Base-by-base conservation (phyloP, 2,329 filamentous ascomycete species). In the Calonectria ilicicola region DNA sequence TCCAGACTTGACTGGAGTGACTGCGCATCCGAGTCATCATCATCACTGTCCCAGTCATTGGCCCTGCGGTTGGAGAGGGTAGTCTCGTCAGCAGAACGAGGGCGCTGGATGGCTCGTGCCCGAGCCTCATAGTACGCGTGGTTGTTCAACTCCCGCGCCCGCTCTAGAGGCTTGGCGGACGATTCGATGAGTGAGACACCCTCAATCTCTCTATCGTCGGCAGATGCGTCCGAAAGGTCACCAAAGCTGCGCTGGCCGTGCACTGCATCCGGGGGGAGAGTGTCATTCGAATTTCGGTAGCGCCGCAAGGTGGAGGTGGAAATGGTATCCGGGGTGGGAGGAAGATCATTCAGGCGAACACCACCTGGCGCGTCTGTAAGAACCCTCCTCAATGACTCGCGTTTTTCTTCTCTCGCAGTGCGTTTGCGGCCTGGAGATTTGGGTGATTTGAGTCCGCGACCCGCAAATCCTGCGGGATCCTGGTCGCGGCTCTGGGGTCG, bases 241-340 rank as follows among this genome's bases (percentile, higher is more conserved):
- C 81, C 76, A 35, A 83, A 82, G 49, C 81, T 83, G 14, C 78
- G 81, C 53, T 84, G 82, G 17, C 80, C 77, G 2, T 75, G 76
- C 4, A 75, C 51, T 1, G 73, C 78, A 2, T 79, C 81, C 9
- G 80, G 83, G 0, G 82, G 80, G 1, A 89, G 78, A 0, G 86
- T 86, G 51, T 91, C 89, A 66, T 87, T 85, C 0, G 89, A 90
- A 60, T 84, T 86, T 73, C 89, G 85, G 71, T 86, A 88, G 17
- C 85, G 84, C 7, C 86, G 84, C 40, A 91, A 83, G 0, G 89
- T 90, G 2, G 88, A 88, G 2, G 88, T 90, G 1, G 90, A 90
- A 23, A 91, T 89, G 0, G 90, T 91, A 75, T 91, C 90, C 0
- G 90, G 90, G 0, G 90, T 91, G 0, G 90, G 90, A 12, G 90